Conservation (phyloP, 108 stramenopile genomes). For the Cyclotella distinguenda region DNA sequence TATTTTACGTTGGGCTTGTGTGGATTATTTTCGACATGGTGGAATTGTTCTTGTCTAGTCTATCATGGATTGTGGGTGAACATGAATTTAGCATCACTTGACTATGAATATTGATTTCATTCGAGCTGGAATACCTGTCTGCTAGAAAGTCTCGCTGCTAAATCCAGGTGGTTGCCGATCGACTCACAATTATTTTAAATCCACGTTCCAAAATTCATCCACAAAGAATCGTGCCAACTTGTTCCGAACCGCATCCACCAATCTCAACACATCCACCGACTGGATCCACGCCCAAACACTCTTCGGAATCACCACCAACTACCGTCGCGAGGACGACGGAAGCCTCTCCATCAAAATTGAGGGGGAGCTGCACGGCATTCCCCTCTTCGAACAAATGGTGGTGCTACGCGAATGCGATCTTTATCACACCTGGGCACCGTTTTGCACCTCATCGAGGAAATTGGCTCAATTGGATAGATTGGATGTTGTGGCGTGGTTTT, state of each 20-base stretch:
- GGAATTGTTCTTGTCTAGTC: neutral
- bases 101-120: too few relatives aligned
- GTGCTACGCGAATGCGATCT: conserved; percentile 88
- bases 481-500: conserved; percentile 84
- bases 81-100: too few relatives aligned
- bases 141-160: neutral
- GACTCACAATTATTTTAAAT: neutral
- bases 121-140: too few relatives aligned
- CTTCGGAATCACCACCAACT: conserved; percentile 82
- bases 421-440: conserved; percentile 90
- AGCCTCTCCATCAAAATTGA: conserved; percentile 80
- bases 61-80: neutral
- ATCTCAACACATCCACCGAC: conserved; percentile 13
- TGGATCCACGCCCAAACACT: conserved; percentile 49
- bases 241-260: conserved; percentile 21
- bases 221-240: conserved; percentile 34
- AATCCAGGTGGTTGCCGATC: neutral
- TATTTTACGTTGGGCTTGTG: neutral
- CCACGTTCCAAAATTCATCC: neutral
- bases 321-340: conserved; percentile 69
- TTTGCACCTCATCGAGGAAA: conserved; percentile 59
- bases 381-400: conserved; percentile 92
- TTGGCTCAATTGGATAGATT: conserved; percentile 82
- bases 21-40: neutral
- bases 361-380: conserved; percentile 62